Evolutionary conservation across 306 rosid genomes (phyloP), one percentile per base, ranked within the genome.

Genomic region (Betula pendula): DNA sequence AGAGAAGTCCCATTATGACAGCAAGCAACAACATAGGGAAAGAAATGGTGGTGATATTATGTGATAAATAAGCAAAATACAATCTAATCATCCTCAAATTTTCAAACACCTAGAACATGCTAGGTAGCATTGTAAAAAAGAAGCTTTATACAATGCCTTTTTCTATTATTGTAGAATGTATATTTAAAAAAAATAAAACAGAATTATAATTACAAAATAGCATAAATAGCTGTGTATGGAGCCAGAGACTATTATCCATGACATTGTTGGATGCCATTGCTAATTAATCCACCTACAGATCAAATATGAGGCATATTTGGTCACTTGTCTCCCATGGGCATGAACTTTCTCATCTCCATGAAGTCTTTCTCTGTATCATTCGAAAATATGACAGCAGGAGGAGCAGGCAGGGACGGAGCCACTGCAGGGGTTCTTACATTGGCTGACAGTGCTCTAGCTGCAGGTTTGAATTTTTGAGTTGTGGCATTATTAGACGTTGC

Each of bases 331-430:
- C 63, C 70, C 24, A 29, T 29, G 62, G 22, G 76, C 48, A 66
- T 47, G 62, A 76, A 43, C 81, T 71, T 78, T 82, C 16, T 79
- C 86, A 47, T 72, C 74, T 38, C 79, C n/a, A n/a, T 95, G 98
- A 74, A 95, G 97, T 71, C 98, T 87, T n/a, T n/a, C 82, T 90
- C 98, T 0, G 97, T 95, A 66, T 95, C 98, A 67, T 85, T 95
- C 0, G 98, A 95, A 77, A 92, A 92, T 77, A 92, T 95, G 49
- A 90, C 85, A 66, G 87, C 85, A 50, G 92, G 90, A 29, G 81
- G n/a, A n/a, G n/a, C n/a, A n/a, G n/a, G n/a, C n/a, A n/a, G n/a
- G n/a, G n/a, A n/a, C n/a, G n/a, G n/a, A n/a, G n/a, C n/a, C n/a
- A n/a, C n/a, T n/a, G n/a, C 72, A 0, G 87, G 84, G 78, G 87